A percentile compares a stretch with the other conserved stretches of the same genome.
These are phyloP conservation scores for Volvox africanus DNA, from an alignment of 139 green algal genomes.

Conservation along the genomic window DNA sequence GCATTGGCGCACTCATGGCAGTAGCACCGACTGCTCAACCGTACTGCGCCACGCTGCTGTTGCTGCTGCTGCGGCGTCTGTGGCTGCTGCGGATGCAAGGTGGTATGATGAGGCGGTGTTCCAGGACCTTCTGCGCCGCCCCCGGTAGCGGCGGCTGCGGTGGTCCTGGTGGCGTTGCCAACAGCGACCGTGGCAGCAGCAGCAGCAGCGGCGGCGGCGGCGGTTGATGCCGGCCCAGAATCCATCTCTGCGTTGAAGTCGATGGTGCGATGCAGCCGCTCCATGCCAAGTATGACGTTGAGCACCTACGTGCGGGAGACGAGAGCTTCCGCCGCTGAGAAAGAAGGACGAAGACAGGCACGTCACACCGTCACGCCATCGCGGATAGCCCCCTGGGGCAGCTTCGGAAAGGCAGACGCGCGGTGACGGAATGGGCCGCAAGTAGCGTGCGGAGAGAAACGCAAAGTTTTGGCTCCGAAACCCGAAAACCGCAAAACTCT, in stretches of 20 bases:
- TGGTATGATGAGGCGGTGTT: no score
- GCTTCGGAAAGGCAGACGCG: no score
- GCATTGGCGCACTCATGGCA: conserved; percentile 20
- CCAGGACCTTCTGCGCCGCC: not conserved
- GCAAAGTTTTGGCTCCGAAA: no score
- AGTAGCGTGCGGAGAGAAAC: no score
- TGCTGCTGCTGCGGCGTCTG: not conserved
- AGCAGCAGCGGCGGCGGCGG: not conserved
- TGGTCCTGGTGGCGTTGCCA: not conserved
- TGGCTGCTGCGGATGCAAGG: not conserved
- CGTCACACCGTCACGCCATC: no score
- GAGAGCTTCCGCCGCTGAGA: no score
- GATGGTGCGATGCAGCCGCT: conserved; percentile 80
- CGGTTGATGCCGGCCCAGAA: not conserved
- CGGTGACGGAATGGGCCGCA: no score
- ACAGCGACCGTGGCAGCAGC: not conserved
- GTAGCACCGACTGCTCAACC: conserved; percentile 15
- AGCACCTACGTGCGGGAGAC: conserved; percentile 74
- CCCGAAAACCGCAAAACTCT: no score
- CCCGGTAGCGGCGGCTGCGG: not conserved
- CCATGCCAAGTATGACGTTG: conserved; percentile 82
- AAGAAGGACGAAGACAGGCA: no score
- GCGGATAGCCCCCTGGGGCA: no score
- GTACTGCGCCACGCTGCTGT: not conserved
- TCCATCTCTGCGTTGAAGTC: conserved; percentile 55